phyloP scores from a whole-genome alignment of 2,329 filamentous ascomycete genomes.

The Fusarium brachygibbosum region DNA sequence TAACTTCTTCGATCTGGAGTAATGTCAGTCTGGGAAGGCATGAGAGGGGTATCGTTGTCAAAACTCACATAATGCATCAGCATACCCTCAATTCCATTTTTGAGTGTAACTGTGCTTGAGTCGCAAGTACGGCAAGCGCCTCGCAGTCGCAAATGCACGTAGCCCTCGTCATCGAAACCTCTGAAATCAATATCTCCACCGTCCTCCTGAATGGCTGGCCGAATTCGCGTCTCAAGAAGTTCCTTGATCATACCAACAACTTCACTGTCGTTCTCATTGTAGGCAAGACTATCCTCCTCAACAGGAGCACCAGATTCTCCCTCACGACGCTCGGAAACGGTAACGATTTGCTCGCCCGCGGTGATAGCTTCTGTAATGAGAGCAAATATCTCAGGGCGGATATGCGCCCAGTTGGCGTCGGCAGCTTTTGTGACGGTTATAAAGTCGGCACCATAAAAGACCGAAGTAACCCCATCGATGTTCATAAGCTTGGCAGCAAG shows the following conservation, averaged over 20 bases:
- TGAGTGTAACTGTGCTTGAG: constrained; percentile 94
- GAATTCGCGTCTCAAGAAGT: constrained; percentile 91
- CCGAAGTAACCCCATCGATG: constrained; percentile 92
- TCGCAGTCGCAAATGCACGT: constrained; percentile 87
- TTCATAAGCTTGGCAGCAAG: constrained; percentile 91
- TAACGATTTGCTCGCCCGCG: constrained; percentile 84
- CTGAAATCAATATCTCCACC: constrained; percentile 97
- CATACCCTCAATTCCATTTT: constrained; percentile 99
- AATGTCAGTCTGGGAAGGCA: constrained; percentile 46
- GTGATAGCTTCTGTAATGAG: constrained; percentile 94
- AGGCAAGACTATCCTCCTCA: constrained; percentile 79
- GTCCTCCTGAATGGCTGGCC: constrained; percentile 96
- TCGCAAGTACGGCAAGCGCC: constrained; percentile 97
- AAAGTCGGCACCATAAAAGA: constrained; percentile 95
- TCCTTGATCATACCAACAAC: constrained; percentile 99
- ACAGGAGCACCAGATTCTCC: constrained; percentile 58
- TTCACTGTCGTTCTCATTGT: constrained; percentile 92
- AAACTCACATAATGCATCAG: constrained; percentile 88
- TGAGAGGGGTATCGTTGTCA: constrained; percentile 43
- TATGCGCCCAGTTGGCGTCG: constrained; percentile 91
- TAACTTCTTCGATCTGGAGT: constrained; percentile 89
- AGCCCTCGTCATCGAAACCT: constrained; percentile 84
- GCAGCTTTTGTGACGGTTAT: constrained; percentile 95
- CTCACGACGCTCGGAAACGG: constrained; percentile 72
- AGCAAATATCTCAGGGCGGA: constrained; percentile 95